These are phyloP conservation scores for Aspergillus sp. DNA, from an alignment of 2,329 filamentous ascomycete genomes.

Conservation along the genomic window DNA sequence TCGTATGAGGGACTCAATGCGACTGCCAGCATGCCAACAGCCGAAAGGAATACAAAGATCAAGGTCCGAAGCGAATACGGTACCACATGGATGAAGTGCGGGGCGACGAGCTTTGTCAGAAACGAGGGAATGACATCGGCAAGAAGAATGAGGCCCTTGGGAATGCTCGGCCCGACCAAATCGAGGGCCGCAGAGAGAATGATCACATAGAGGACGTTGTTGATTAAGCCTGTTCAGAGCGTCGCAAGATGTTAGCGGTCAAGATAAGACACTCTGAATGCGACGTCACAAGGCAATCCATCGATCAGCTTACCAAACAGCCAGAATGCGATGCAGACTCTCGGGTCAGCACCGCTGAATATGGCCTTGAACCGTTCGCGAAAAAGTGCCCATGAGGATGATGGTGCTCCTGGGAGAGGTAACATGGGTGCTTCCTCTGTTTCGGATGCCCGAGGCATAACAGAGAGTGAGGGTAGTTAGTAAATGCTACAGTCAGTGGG, in stretches of 20 bases:
- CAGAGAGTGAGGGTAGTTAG: constrained; percentile 1
- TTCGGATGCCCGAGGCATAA: constrained; percentile 20
- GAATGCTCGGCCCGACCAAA: constrained; percentile 78
- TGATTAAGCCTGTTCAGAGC: constrained; percentile 67
- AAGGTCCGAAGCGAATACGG: constrained; percentile 74
- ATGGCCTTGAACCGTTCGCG: constrained; percentile 59
- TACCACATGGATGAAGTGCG: constrained; percentile 87
- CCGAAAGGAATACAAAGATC: constrained; percentile 69
- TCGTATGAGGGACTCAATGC: constrained; percentile 66
- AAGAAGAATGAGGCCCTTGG: constrained; percentile 88
- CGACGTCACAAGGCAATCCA: too few relatives aligned
- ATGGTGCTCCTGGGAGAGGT: constrained; percentile 54
- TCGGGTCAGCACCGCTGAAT: constrained; percentile 63
- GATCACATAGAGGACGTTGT: constrained; percentile 97
- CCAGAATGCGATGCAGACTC: constrained; percentile 82
- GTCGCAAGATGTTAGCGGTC: constrained; percentile 1
- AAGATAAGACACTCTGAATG: too few relatives aligned
- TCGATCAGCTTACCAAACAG: constrained; percentile 65
- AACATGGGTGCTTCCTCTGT: constrained; percentile 30
- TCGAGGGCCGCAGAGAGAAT: constrained; percentile 94
- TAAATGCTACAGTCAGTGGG: not conserved
- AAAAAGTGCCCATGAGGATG: constrained; percentile 70
- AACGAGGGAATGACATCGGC: constrained; percentile 91
- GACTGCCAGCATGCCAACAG: constrained; percentile 83
- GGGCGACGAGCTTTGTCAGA: constrained; percentile 77